phyloP scores from a whole-genome alignment of 1,139 yeast species.

The Suzukiozyma palmioleophila region DNA sequence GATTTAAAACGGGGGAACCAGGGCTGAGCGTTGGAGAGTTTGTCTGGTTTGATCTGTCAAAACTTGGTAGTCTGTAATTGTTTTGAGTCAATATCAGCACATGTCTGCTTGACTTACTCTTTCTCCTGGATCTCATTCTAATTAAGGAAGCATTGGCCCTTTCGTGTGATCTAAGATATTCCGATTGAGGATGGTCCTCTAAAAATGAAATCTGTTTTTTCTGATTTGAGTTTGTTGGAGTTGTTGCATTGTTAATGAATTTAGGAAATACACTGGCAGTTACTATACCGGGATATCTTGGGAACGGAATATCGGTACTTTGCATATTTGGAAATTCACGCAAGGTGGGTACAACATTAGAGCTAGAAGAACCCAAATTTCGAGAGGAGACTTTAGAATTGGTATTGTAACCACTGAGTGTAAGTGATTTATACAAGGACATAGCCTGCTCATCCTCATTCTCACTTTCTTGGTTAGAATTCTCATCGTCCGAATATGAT shows the following conservation, averaged over 20 bases:
- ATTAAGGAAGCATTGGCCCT: constrained; percentile 65
- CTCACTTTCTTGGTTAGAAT: constrained; percentile 30
- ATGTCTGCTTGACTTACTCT: constrained; percentile 43
- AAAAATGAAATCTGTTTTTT: constrained; percentile 15
- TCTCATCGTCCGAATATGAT: constrained; percentile 12
- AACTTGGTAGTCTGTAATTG: constrained; percentile 20
- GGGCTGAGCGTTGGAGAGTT: constrained; percentile 16
- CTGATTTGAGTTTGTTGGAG: constrained; percentile 5
- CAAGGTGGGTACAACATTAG: constrained; percentile 35
- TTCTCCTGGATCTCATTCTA: constrained; percentile 57
- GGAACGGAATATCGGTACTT: constrained; percentile 15
- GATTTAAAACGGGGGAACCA: constrained; percentile 12
- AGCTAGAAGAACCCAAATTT: constrained; percentile 23
- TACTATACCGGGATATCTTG: constrained; percentile 3
- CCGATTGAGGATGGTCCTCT: constrained; percentile 28
- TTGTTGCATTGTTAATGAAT: constrained; percentile 2
- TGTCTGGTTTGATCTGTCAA: constrained; percentile 12
- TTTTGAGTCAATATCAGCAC: constrained; percentile 25
- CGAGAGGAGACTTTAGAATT: constrained; percentile 11
- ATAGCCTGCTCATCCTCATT: constrained; percentile 51
- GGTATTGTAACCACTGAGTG: constrained; percentile 6
- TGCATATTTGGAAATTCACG: constrained; percentile 44
- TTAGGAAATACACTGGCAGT: constrained; percentile 8
- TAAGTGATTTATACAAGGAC: constrained; percentile 44
- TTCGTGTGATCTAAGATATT: constrained; percentile 45